phyloP scores from a whole-genome alignment of 1,139 yeast genomes.

The Debaryomyces nepalensis region DNA sequence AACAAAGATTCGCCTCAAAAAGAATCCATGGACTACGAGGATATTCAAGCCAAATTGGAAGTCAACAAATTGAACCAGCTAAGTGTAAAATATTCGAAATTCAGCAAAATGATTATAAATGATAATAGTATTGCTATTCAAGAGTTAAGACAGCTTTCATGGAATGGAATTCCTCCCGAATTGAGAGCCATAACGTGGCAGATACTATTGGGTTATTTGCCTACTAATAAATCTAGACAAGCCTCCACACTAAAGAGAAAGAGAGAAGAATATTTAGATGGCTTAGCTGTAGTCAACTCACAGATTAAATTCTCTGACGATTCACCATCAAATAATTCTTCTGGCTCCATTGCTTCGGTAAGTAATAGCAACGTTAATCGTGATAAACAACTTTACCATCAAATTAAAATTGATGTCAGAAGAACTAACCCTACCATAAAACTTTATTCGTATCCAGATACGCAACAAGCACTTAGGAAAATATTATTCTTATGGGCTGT shows the following conservation, averaged over 20 bases:
- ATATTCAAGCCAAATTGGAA: constrained; percentile 44
- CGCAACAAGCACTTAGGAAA: constrained; percentile 79
- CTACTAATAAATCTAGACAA: constrained; percentile 81
- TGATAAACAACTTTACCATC: constrained; percentile 92
- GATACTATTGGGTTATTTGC: constrained; percentile 83
- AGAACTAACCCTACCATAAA: constrained; percentile 88
- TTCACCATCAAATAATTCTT: constrained; percentile 20
- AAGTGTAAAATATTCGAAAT: constrained; percentile 66
- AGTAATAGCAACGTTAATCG: constrained; percentile 43
- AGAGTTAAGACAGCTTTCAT: constrained; percentile 76
- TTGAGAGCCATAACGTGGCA: constrained; percentile 91
- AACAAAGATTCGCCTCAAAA: constrained; percentile 17
- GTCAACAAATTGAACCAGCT: constrained; percentile 61
- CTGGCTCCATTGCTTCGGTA: constrained; percentile 22
- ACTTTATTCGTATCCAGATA: constrained; percentile 68
- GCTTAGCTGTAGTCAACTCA: constrained; percentile 43
- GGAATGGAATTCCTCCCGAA: constrained; percentile 92
- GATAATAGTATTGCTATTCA: constrained; percentile 60
- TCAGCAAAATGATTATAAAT: constrained; percentile 63
- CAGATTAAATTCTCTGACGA: constrained; percentile 55
- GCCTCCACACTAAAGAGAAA: constrained; percentile 71
- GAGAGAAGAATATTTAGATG: constrained; percentile 84
- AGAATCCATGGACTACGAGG: constrained; percentile 34
- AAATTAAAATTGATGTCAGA: constrained; percentile 92
- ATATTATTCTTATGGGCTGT: constrained; percentile 94